Evolutionary conservation across 2,329 filamentous ascomycete species (phyloP).

Genomic region (Phialemonium atrogriseum): DNA sequence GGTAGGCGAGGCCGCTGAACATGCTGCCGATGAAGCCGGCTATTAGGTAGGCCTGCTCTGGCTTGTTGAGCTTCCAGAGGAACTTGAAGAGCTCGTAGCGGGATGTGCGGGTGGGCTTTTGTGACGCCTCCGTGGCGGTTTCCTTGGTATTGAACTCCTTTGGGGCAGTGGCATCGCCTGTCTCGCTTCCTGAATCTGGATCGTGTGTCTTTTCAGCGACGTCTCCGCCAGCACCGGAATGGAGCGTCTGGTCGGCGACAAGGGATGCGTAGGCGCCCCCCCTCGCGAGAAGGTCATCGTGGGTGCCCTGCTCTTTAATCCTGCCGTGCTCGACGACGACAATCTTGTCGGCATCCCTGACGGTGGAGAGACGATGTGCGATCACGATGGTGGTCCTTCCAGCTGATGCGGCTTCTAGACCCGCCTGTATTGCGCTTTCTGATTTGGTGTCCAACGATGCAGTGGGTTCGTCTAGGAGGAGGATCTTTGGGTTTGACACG

Average conservation of each 20-base stretch:
- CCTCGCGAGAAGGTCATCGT: conserved; percentile 65
- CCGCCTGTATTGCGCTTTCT: conserved; percentile 88
- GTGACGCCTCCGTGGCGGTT: no score
- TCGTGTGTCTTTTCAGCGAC: no score
- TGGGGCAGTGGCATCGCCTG: no score
- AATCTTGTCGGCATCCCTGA: conserved; percentile 90
- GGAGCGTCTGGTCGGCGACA: conserved; percentile 83
- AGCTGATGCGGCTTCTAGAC: conserved; percentile 74
- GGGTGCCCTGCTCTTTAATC: conserved; percentile 90
- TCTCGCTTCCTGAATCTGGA: no score
- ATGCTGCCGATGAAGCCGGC: no score
- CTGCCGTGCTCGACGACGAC: conserved; percentile 79
- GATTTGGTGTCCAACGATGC: conserved; percentile 90
- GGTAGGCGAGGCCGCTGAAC: no score
- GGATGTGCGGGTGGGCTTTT: no score
- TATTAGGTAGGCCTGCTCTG: no score
- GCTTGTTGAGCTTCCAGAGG: no score
- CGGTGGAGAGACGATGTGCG: conserved; percentile 89
- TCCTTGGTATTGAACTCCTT: no score
- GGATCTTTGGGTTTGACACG: conserved; percentile 83
- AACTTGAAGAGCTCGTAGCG: no score
- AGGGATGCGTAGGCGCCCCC: conserved; percentile 73
- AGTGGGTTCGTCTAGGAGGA: conserved; percentile 91
- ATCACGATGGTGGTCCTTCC: conserved; percentile 94
- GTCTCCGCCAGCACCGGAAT: no score